phyloP scores from a whole-genome alignment of 2,329 filamentous ascomycete species.

The Exophiala spinifera region DNA sequence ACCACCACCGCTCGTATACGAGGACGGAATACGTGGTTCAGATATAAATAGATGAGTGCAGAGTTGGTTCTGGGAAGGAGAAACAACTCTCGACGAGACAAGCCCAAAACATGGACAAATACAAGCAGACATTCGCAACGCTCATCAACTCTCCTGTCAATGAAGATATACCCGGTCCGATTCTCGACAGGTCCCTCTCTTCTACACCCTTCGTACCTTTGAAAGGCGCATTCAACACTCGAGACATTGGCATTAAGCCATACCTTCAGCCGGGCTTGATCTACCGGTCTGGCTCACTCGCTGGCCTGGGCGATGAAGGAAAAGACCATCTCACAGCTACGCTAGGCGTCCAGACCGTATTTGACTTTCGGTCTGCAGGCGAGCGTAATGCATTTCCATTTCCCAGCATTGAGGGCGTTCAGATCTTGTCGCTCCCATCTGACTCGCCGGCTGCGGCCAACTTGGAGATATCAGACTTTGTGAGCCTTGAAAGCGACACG shows the following conservation, averaged over 20 bases:
- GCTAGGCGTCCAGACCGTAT: constrained; percentile 62
- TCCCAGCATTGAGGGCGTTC: constrained; percentile 54
- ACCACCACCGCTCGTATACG: too few relatives aligned
- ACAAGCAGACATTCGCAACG: too few relatives aligned
- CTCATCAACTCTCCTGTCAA: too few relatives aligned
- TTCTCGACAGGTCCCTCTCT: too few relatives aligned
- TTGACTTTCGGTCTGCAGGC: constrained; percentile 62
- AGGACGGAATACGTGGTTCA: too few relatives aligned
- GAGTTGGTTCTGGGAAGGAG: too few relatives aligned
- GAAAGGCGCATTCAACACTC: constrained; percentile 3
- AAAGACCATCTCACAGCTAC: constrained; percentile 46
- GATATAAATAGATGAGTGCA: too few relatives aligned
- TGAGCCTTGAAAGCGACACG: background rate
- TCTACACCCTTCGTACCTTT: background rate
- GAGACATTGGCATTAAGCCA: background rate
- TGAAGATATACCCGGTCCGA: too few relatives aligned
- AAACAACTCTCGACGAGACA: too few relatives aligned
- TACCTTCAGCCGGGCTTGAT: constrained; percentile 52
- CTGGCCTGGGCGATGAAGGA: constrained; percentile 53
- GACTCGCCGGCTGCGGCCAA: constrained; percentile 46
- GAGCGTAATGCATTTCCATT: constrained; percentile 44
- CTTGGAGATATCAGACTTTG: constrained; percentile 1
- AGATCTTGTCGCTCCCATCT: constrained; percentile 62
- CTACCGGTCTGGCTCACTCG: constrained; percentile 67
- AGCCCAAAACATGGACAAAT: too few relatives aligned